Evolutionary conservation across 2,329 filamentous ascomycete species (phyloP).

Genomic region (Colletotrichum endophyticum): DNA sequence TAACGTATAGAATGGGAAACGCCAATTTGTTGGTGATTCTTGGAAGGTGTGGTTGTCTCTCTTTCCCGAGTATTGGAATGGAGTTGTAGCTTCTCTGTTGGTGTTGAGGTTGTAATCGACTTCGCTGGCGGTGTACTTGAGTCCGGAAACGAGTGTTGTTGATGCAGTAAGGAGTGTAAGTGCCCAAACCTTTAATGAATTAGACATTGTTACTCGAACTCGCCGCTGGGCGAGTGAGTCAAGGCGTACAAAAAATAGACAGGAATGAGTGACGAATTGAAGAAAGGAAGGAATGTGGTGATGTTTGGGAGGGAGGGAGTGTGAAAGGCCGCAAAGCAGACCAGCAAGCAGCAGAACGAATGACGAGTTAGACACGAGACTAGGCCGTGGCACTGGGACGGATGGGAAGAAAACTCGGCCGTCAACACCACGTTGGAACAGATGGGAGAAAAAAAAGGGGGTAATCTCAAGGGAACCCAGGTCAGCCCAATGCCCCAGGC

Average conservation of each 20-base stretch:
- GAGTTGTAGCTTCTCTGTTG: conserved; percentile 59
- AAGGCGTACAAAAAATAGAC: conserved; percentile 10
- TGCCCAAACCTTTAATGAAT: conserved; percentile 20
- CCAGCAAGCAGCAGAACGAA: conserved; percentile 22
- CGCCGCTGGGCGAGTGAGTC: conserved; percentile 19
- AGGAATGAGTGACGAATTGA: conserved; percentile 20
- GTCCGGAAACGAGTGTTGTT: conserved; percentile 30
- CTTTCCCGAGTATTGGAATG: conserved; percentile 62
- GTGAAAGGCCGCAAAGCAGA: conserved; percentile 20
- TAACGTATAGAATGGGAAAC: conserved; percentile 69
- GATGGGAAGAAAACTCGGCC: conserved; percentile 21
- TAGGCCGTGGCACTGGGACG: conserved; percentile 11
- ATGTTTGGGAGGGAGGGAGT: conserved; percentile 5
- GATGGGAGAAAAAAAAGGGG: conserved; percentile 12
- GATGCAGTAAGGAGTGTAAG: conserved; percentile 19
- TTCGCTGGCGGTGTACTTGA: conserved; percentile 29
- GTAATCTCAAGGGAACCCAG: conserved; percentile 17
- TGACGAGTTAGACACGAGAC: conserved; percentile 15
- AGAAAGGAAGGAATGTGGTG: conserved; percentile 17
- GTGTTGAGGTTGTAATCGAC: conserved; percentile 65
- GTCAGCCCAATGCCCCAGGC: conserved; percentile 20
- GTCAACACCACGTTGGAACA: conserved; percentile 13
- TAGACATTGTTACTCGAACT: conserved; percentile 21
- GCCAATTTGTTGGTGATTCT: conserved; percentile 65
- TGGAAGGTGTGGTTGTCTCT: conserved; percentile 58